Percentiles rank a stretch among this genome's conserved stretches.
These are phyloP conservation scores for Physcomitrium patens DNA, from an alignment of 225 moss, liverwort and hornwort species.

Conservation along the genomic window DNA sequence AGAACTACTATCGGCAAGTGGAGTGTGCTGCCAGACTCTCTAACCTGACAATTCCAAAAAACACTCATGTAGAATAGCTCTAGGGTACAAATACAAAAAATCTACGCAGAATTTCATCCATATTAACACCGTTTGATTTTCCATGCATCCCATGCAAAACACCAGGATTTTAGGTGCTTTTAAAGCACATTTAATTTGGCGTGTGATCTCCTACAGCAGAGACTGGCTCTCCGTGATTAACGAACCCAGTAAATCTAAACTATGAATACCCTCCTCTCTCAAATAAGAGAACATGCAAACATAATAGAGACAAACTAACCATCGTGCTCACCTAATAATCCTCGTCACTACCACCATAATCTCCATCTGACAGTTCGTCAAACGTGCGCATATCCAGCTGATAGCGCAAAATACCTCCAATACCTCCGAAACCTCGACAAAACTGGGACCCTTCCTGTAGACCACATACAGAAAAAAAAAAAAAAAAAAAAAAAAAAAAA, in stretches of 20 bases:
- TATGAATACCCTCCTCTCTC: slow-evolving; percentile 12
- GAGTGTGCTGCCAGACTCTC: too few species aligned
- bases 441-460: slow-evolving; percentile 73
- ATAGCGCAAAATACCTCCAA: slow-evolving; percentile 76
- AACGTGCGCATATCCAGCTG: slow-evolving; percentile 76
- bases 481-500: too few species aligned
- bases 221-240: slow-evolving; percentile 25
- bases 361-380: slow-evolving; percentile 68
- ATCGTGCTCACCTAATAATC: slow-evolving; percentile 41
- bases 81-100: slow-evolving; percentile 27
- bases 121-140: slow-evolving; percentile 34
- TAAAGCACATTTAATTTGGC: slow-evolving; percentile 26
- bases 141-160: slow-evolving; percentile 18
- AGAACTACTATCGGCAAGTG: not conserved
- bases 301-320: not conserved
- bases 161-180: not conserved
- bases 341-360: slow-evolving; percentile 49
- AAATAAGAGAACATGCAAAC: slow-evolving; percentile 12
- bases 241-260: slow-evolving; percentile 21
- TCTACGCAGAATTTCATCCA: slow-evolving; percentile 33
- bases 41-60: slow-evolving; percentile 11
- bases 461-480: slow-evolving; percentile 19
- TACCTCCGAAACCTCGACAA: slow-evolving; percentile 83
- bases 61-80: slow-evolving; percentile 15
- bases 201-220: not conserved